Evolutionary conservation across 1,284 basidiomycete species (phyloP), one percentile per base, ranked within the genome.

Genomic region (Tylopilus sp.): DNA sequence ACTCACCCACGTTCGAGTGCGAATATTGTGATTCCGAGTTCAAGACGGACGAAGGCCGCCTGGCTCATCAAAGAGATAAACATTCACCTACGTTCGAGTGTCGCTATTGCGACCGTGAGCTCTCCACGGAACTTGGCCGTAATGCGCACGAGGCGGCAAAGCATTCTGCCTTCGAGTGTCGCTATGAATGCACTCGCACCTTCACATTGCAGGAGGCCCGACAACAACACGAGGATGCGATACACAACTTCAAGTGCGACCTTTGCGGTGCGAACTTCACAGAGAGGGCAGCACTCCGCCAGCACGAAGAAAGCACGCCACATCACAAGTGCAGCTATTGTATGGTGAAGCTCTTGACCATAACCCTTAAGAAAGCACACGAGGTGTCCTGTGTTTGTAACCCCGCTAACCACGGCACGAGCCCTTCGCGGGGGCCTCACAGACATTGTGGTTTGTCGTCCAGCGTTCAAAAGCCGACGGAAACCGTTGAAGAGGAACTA

Each of bases 271-370:
- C 6, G 15, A 26, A 15, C 26, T 62, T 65, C 26, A 0, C 12
- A 2, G 37, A 39, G 4, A 7, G 2, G 4, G 42, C 41, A 18
- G 33, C 33, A 4, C 38, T 54, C 28, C 20, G 15, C 11, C 18
- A 18, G 29, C 61, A 68, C 42, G 7, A 59, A 17, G 10, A 42
- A 14, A 33, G 35, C 2, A 44, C n/a, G 46, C 39, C 46, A 12
- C 51, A 48, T 20, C 17, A 53, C n/a, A 1, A 30, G 15, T 67
- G 63, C 41, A 17, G n/a, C 14, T 46, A 52, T 51, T 67, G 62
- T 42, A 3, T 8, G 4, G 3, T 2, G 6, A 39, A 18, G 38
- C 30, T 48, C 28, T 17, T n/a, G n/a, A 50, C 49, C 2, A 5
- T 7, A 4, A 20, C 2, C 31, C 18, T 14, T 38, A 52, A 37